Conservation (phyloP, 192 early-diverging fungal species). For the Coemansia sp. region DNA sequence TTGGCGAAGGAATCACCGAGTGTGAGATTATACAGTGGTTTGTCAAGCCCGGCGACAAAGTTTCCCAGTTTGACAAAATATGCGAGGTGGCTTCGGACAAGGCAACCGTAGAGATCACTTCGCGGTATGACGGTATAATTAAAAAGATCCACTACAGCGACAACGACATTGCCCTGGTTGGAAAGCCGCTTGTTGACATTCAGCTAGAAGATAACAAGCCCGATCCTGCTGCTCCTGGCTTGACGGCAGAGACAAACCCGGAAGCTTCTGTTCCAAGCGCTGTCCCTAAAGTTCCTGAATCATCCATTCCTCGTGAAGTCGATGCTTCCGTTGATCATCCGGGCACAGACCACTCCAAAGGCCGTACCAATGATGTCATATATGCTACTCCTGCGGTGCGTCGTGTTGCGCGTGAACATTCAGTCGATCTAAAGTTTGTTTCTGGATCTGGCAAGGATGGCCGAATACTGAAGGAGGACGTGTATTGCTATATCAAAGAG, state of each 20-base stretch:
- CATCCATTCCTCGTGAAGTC: not conserved
- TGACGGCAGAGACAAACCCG: not conserved
- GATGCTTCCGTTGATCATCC: not conserved
- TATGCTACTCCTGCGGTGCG: conserved; percentile 91
- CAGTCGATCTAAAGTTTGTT: conserved; percentile 73
- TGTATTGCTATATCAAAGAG: conserved; percentile 54
- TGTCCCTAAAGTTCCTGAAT: not conserved
- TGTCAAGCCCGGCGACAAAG: conserved; percentile 86
- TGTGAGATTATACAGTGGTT: conserved; percentile 99
- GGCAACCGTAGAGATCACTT: conserved; percentile 98
- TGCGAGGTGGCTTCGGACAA: conserved; percentile 99
- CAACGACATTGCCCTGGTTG: conserved; percentile 92
- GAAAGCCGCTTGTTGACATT: conserved; percentile 87
- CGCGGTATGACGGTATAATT: conserved; percentile 87
- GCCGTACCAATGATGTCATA: conserved; percentile 42
- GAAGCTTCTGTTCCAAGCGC: not conserved
- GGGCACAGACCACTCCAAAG: conserved; percentile 24
- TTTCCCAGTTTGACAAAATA: conserved; percentile 92
- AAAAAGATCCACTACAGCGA: conserved; percentile 77
- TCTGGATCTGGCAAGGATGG: conserved; percentile 82
- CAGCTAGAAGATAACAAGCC: conserved; percentile 53
- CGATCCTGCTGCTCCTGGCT: not conserved
- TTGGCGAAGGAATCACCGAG: conserved; percentile 98
- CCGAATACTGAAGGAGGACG: conserved; percentile 92
- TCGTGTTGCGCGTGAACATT: conserved; percentile 77